phyloP scores from a whole-genome alignment of 164 flowering plant genomes.

The Cinnamomum micranthum region DNA sequence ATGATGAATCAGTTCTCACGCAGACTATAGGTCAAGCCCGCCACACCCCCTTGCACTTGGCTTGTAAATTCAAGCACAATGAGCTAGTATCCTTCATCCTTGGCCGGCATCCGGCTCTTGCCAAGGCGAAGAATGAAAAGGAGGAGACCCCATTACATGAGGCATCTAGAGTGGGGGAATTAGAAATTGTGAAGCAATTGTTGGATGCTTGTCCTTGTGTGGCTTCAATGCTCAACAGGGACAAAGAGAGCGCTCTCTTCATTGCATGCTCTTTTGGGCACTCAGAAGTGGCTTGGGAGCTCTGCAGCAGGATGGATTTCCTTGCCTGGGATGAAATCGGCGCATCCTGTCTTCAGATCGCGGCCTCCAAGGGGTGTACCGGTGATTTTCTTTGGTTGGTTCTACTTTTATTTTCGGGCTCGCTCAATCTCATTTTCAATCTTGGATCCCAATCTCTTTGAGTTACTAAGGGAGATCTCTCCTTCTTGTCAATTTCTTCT shows the following conservation, averaged over 20 bases:
- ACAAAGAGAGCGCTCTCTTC: slow-evolving; percentile 6
- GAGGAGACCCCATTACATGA: slow-evolving; percentile 35
- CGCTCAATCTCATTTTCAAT: too few relatives aligned
- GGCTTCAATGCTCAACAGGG: slow-evolving; percentile 6
- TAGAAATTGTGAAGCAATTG: not conserved
- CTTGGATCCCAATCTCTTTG: too few relatives aligned
- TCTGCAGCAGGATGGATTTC: slow-evolving; percentile 1
- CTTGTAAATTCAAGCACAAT: slow-evolving; percentile 16
- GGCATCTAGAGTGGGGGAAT: slow-evolving; percentile 23
- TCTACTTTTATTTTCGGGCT: too few relatives aligned
- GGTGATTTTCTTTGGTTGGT: slow-evolving; percentile 8
- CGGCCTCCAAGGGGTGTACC: slow-evolving; percentile 19
- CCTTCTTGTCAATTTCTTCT: too few relatives aligned
- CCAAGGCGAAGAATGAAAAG: slow-evolving; percentile 19
- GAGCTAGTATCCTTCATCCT: slow-evolving; percentile 22
- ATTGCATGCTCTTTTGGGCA: slow-evolving; percentile 12
- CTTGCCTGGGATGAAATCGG: slow-evolving; percentile 14
- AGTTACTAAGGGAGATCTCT: too few relatives aligned
- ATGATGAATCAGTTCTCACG: not conserved
- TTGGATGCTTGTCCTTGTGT: slow-evolving; percentile 8
- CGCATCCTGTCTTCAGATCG: slow-evolving; percentile 15
- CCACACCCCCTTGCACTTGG: slow-evolving; percentile 23
- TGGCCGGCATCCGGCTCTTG: slow-evolving; percentile 22
- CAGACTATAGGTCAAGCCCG: not conserved
- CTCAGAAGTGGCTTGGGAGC: slow-evolving; percentile 5